phyloP scores from a whole-genome alignment of 164 flowering plant species.

The Piper betle region DNA sequence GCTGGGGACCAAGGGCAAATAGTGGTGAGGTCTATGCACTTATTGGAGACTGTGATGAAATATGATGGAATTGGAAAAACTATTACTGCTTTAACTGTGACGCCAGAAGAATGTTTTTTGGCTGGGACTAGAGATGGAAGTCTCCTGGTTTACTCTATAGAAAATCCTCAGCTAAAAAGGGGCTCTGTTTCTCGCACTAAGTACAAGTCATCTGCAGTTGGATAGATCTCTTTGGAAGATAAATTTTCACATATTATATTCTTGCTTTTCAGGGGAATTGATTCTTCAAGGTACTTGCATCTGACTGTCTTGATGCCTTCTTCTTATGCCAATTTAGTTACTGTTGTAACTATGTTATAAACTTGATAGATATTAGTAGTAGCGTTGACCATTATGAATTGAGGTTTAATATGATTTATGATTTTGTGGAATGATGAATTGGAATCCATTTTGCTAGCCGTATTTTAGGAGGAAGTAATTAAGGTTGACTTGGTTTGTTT shows the following conservation, averaged over 20 bases:
- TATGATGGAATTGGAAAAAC: conserved; percentile 75
- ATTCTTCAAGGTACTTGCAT: background rate
- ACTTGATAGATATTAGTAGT: too few relatives aligned
- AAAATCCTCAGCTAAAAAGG: conserved; percentile 69
- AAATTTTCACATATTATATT: too few relatives aligned
- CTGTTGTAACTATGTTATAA: too few relatives aligned
- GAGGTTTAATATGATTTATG: too few relatives aligned
- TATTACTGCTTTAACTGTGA: conserved; percentile 78
- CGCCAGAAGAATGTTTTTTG: conserved; percentile 88
- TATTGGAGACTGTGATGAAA: conserved; percentile 61
- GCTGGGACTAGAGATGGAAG: conserved; percentile 95
- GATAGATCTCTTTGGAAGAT: conserved; percentile 14
- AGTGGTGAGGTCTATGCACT: conserved; percentile 77
- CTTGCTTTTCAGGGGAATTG: background rate
- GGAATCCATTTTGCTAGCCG: too few relatives aligned
- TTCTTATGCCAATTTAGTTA: too few relatives aligned
- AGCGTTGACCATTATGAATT: too few relatives aligned
- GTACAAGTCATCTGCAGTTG: conserved; percentile 30
- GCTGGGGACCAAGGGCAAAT: conserved; percentile 98
- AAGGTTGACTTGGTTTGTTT: too few relatives aligned
- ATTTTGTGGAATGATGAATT: too few relatives aligned
- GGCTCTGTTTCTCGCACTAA: conserved; percentile 32
- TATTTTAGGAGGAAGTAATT: too few relatives aligned
- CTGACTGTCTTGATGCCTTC: background rate
- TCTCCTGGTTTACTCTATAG: conserved; percentile 89